Evolutionary conservation across 192 early-diverging fungal genomes (phyloP).

Genomic region (Martensiomyces pterosporus): DNA sequence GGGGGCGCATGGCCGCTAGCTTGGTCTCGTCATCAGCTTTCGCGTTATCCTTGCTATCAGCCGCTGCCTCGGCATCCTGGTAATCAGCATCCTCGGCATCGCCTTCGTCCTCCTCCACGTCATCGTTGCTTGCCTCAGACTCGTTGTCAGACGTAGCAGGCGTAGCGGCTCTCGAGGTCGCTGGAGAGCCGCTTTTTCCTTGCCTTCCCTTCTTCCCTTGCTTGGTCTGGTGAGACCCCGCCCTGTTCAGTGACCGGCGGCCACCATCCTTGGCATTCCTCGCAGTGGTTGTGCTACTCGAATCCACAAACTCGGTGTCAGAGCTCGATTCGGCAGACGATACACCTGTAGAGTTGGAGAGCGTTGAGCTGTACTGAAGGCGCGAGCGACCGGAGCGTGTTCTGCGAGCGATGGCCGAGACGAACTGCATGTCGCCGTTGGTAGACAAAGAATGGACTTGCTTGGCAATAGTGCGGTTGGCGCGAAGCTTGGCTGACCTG

Average conservation of each 20-base stretch:
- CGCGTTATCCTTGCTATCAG: background rate
- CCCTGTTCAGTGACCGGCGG: too few relatives aligned
- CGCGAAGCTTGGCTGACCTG: background rate
- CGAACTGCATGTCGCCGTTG: background rate
- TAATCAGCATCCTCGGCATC: conserved; percentile 14
- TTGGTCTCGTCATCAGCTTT: conserved; percentile 11
- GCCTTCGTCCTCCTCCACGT: background rate
- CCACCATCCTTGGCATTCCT: too few relatives aligned
- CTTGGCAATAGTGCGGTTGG: background rate
- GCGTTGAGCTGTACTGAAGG: background rate
- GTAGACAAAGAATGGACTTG: too few relatives aligned
- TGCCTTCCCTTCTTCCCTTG: too few relatives aligned
- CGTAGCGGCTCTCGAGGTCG: too few relatives aligned
- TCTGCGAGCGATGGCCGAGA: background rate
- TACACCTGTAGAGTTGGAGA: background rate
- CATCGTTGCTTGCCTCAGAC: background rate
- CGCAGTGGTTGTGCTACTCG: too few relatives aligned
- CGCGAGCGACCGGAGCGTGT: background rate
- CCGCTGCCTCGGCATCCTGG: background rate
- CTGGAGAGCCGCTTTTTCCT: too few relatives aligned
- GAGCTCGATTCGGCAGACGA: background rate
- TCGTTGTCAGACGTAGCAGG: too few relatives aligned
- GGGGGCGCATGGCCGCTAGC: conserved; percentile 7
- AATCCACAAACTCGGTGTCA: too few relatives aligned
- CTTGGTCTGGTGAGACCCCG: too few relatives aligned